Percentiles rank a stretch among this genome's conserved stretches.
Conservation (phyloP, 2,329 filamentous ascomycete genomes). For the Claviceps sp. region DNA sequence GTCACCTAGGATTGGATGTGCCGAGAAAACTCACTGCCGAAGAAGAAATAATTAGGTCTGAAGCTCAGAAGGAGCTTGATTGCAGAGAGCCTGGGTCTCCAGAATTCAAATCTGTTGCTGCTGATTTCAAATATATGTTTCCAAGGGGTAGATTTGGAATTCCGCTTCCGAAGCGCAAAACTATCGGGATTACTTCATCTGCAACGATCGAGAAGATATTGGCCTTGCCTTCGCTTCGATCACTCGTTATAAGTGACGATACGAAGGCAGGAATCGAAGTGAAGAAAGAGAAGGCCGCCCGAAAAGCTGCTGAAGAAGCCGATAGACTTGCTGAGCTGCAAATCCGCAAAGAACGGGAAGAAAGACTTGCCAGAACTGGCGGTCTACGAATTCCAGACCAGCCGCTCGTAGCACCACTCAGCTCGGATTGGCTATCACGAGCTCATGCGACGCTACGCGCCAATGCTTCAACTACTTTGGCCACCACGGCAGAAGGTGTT, state of each 20-base stretch:
- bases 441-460: constrained; percentile 21
- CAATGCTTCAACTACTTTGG: constrained; percentile 22
- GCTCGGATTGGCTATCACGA: constrained; percentile 13
- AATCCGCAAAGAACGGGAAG: constrained; percentile 6
- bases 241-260: constrained; percentile 17
- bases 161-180: neutral
- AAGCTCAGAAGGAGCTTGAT: neutral
- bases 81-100: neutral
- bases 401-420: constrained; percentile 16
- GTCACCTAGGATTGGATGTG: constrained; percentile 14
- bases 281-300: constrained; percentile 9
- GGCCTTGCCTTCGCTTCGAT: constrained; percentile 13
- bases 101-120: neutral
- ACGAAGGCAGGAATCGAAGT: constrained; percentile 8
- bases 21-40: constrained; percentile 7
- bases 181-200: constrained; percentile 6
- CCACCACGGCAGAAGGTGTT: constrained; percentile 33
- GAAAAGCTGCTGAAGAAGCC: constrained; percentile 14
- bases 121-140: neutral
- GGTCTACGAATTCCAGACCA: constrained; percentile 17
- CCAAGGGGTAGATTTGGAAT: neutral
- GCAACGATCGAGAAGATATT: constrained; percentile 15
- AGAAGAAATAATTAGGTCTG: neutral
- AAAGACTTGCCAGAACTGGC: constrained; percentile 17
- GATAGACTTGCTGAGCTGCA: constrained; percentile 14